Evolutionary conservation across 805 yeast genomes (phyloP).

Genomic region (Myxozyma udenii): DNA sequence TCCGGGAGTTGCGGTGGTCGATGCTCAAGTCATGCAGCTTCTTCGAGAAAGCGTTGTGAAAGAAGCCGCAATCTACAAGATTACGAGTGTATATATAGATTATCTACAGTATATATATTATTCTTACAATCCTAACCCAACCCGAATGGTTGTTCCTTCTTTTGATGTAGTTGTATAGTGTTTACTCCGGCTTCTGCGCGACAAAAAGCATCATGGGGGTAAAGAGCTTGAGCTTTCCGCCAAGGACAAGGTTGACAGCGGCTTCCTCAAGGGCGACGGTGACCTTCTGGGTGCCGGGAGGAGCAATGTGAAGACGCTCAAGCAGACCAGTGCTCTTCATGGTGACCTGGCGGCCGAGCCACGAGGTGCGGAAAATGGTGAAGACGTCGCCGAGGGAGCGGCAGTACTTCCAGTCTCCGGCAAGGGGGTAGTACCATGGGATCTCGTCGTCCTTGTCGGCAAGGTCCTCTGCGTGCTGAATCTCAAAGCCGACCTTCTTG

Average conservation of each 20-base stretch:
- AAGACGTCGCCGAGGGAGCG: conserved; percentile 73
- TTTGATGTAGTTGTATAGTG: too few relatives aligned
- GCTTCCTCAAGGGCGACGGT: conserved; percentile 95
- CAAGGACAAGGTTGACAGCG: conserved; percentile 89
- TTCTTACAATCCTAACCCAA: too few relatives aligned
- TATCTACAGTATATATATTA: neutral
- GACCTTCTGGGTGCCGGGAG: conserved; percentile 86
- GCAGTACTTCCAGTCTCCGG: conserved; percentile 88
- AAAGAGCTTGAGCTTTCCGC: conserved; percentile 82
- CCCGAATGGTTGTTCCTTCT: too few relatives aligned
- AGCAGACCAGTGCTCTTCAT: conserved; percentile 73
- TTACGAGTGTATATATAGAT: too few relatives aligned
- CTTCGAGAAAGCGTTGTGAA: neutral
- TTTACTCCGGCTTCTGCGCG: conserved; percentile 66
- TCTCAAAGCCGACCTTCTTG: conserved; percentile 79
- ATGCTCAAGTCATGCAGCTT: conserved; percentile 4
- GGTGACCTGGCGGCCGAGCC: conserved; percentile 80
- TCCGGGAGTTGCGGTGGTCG: conserved; percentile 9
- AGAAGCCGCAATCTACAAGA: neutral
- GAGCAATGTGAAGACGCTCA: conserved; percentile 85
- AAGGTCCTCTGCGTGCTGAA: conserved; percentile 71
- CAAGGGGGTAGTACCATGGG: conserved; percentile 97
- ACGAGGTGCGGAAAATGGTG: conserved; percentile 86
- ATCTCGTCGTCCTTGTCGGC: conserved; percentile 76
- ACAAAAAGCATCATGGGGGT: conserved; percentile 97